Base-by-base conservation (phyloP, 495 filamentous ascomycete species). In the Pyronema omphalodes region DNA sequence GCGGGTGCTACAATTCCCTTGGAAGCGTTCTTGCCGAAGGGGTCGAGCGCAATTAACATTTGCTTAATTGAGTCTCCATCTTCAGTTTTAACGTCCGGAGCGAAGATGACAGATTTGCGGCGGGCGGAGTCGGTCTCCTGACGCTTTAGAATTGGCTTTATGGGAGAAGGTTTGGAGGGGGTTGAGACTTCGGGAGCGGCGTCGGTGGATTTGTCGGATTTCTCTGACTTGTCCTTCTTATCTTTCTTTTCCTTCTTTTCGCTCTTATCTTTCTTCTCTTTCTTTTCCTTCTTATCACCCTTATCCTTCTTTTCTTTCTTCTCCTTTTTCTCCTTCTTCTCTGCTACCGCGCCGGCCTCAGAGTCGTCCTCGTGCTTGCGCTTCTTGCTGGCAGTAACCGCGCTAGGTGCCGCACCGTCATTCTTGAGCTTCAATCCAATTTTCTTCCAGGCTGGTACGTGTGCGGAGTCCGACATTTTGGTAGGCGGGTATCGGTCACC, bases 351-450 rank as follows among this genome's bases (percentile, higher is more conserved):
- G 5, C 6, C 36, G 46, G 17, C 45, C 7, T 53, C 39, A 11
- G 51, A 46, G 1, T 53, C 43, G 34, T 46, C 52, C 37, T 58
- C 55, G 37, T 53, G 57, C 17, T 58, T 57, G n/a, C 33, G 41
- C 36, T 48, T 55, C 15, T 18, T 19, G 37, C 52, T 45, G 3
- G 54, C n/a, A 52, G 54, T n/a, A 14, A 34, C 53, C n/a, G 53
- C 34, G 37, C 55, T 9, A 5, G 51, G 39, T 0, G 51, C 70
- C 35, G 69, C 66, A 19, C 66, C 70, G 55, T 67, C 67, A 55
- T 70, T 69, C 15, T 68, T 71, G 11, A 71, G 57, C 51, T 40
- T 70, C 60, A 15, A 61, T 64, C 54, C 70, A 55, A 44, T 65
- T 59, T 33, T 67, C 67, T 41, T 47, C 62, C 40, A 37, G 18